These are phyloP conservation scores for Ensete glaucum DNA, from an alignment of 176 grass and related monocot species.

Conservation along the genomic window DNA sequence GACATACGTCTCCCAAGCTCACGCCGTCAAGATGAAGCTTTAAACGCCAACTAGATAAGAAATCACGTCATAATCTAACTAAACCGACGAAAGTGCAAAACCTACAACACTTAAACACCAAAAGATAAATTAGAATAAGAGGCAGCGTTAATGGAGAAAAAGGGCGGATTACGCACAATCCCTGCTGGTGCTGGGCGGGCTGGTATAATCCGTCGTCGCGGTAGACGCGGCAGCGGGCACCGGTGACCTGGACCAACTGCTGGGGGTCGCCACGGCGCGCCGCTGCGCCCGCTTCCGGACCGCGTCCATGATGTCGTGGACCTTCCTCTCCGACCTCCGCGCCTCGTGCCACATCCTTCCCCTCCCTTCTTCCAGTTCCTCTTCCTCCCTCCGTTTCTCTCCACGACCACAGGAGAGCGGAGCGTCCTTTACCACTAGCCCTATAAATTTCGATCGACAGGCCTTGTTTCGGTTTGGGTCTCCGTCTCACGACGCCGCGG, in stretches of 20 bases:
- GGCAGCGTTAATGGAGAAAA: neutral
- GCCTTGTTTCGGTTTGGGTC: no score
- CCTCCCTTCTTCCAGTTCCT: neutral
- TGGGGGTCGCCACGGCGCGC: constrained; percentile 75
- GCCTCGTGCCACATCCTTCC: constrained; percentile 93
- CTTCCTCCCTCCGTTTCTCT: neutral
- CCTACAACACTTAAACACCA: neutral
- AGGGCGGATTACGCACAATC: constrained; percentile 45
- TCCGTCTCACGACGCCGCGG: no score
- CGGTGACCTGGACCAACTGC: constrained; percentile 71
- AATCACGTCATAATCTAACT: no score
- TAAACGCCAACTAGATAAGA: no score
- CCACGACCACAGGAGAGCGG: no score
- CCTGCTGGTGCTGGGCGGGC: constrained; percentile 87
- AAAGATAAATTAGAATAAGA: neutral
- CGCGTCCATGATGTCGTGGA: constrained; percentile 90
- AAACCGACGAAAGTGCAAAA: no score
- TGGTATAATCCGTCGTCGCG: constrained; percentile 91
- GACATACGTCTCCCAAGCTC: no score
- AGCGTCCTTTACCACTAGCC: no score
- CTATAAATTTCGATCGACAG: no score
- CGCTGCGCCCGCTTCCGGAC: constrained; percentile 80
- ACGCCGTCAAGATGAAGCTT: no score
- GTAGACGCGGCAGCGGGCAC: constrained; percentile 69
- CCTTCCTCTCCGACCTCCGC: constrained; percentile 79